Evolutionary conservation across 2,329 filamentous ascomycete species (phyloP).

Genomic region (Furcasterigmium furcatum): DNA sequence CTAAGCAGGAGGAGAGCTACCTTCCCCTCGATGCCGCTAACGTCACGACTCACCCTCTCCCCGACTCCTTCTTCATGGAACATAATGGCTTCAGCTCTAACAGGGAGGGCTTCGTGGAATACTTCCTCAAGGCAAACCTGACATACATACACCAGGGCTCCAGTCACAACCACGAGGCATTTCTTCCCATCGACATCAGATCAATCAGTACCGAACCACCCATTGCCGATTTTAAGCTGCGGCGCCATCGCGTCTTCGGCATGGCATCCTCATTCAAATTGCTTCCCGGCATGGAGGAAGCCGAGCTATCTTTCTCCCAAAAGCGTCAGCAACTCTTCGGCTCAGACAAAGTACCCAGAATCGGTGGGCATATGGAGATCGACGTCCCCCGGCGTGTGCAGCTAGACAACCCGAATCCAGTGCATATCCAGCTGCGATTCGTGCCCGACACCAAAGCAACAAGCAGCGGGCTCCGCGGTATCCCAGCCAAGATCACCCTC

Average conservation of each 20-base stretch:
- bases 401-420: constrained; percentile 15
- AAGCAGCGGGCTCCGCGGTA: constrained; percentile 9
- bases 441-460: constrained; percentile 11
- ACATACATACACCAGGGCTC: no score
- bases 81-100: neutral
- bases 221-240: constrained; percentile 13
- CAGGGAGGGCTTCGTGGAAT: constrained; percentile 28
- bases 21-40: constrained; percentile 3
- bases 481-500: constrained; percentile 11
- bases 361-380: constrained; percentile 20
- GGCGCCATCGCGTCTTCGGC: neutral
- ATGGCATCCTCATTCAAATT: constrained; percentile 19
- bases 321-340: constrained; percentile 26
- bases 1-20: constrained; percentile 1
- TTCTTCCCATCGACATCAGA: constrained; percentile 10
- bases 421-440: constrained; percentile 17
- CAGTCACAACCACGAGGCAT: neutral
- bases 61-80: constrained; percentile 9
- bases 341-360: constrained; percentile 24
- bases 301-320: constrained; percentile 25
- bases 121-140: constrained; percentile 26
- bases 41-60: constrained; percentile 11
- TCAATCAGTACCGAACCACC: constrained; percentile 12
- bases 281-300: constrained; percentile 22
- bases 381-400: constrained; percentile 23